Conservation (phyloP, 768 basidiomycete species). For the Mycena metata region DNA sequence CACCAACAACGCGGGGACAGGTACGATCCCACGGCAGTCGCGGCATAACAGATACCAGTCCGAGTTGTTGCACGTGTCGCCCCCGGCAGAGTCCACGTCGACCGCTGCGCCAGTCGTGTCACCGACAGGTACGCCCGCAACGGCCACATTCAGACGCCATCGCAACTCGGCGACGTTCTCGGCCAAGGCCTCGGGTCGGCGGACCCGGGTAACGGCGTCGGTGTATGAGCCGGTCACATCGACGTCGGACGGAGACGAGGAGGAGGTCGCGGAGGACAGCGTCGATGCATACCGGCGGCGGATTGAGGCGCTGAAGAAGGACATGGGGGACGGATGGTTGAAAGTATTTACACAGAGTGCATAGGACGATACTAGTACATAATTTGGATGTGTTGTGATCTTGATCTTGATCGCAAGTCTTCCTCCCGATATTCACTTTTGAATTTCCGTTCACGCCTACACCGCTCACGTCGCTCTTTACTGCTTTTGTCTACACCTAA, state of each 20-base stretch:
- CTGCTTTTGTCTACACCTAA: conserved; percentile 46
- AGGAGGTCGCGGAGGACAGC: conserved; percentile 55
- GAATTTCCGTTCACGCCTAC: conserved; percentile 42
- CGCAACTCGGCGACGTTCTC: conserved; percentile 50
- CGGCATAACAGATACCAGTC: conserved; percentile 67
- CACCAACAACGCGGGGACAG: conserved; percentile 24
- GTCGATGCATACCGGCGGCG: conserved; percentile 81
- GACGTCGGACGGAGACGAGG: conserved; percentile 42
- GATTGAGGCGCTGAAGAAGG: conserved; percentile 86
- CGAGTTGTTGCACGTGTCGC: conserved; percentile 53
- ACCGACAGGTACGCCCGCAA: conserved; percentile 33
- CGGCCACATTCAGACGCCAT: conserved; percentile 33
- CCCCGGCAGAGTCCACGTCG: conserved; percentile 35
- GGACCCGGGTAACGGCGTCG: conserved; percentile 71
- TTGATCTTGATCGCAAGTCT: conserved; percentile 16
- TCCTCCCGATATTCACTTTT: conserved; percentile 8
- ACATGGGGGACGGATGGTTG: conserved; percentile 93
- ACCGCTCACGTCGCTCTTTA: conserved; percentile 75
- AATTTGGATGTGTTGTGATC: not conserved
- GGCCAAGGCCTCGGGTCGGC: conserved; percentile 59
- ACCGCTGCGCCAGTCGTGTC: conserved; percentile 27
- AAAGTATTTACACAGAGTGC: conserved; percentile 82
- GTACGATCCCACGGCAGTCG: conserved; percentile 43
- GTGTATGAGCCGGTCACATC: conserved; percentile 66
- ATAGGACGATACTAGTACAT: conserved; percentile 1